These are phyloP conservation scores for Talaromyces trachyspermus DNA, from an alignment of 495 filamentous ascomycete species.

Conservation along the genomic window DNA sequence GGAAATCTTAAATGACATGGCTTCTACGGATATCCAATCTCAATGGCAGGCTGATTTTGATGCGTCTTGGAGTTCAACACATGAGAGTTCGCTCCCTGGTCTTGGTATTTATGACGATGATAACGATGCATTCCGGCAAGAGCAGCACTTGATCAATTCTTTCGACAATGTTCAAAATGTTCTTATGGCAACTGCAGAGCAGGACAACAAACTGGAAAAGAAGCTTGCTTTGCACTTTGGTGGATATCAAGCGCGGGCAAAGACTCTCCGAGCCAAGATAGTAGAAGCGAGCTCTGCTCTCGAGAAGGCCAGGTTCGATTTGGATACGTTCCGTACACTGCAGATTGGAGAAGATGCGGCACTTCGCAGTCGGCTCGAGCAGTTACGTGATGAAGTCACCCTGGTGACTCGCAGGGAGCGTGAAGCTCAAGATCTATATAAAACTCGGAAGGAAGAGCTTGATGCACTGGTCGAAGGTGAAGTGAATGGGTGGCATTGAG, in stretches of 20 bases:
- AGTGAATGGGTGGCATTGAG: slow-evolving; percentile 41
- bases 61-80: slow-evolving; percentile 57
- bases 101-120: slow-evolving; percentile 69
- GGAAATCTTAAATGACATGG: slow-evolving; percentile 66
- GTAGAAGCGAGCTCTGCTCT: slow-evolving; percentile 70
- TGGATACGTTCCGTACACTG: slow-evolving; percentile 69
- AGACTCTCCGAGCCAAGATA: slow-evolving; percentile 73
- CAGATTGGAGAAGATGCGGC: slow-evolving; percentile 72
- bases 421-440: slow-evolving; percentile 84
- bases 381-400: slow-evolving; percentile 70
- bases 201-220: slow-evolving; percentile 82
- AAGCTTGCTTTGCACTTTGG: slow-evolving; percentile 83
- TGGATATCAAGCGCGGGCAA: slow-evolving; percentile 83
- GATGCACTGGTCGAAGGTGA: slow-evolving; percentile 45
- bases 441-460: slow-evolving; percentile 68
- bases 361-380: slow-evolving; percentile 63
- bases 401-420: slow-evolving; percentile 78
- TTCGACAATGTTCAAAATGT: slow-evolving; percentile 57
- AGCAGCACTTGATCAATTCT: slow-evolving; percentile 40
- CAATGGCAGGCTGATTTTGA: slow-evolving; percentile 53
- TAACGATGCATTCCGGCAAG: slow-evolving; percentile 27
- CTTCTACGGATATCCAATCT: slow-evolving; percentile 35
- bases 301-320: slow-evolving; percentile 59
- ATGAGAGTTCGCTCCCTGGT: slow-evolving; percentile 59
- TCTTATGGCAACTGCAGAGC: slow-evolving; percentile 64